Evolutionary conservation across 352 stramenopile genomes (phyloP), one percentile per base, ranked within the genome.

Genomic region (Globisporangium nodosum): DNA sequence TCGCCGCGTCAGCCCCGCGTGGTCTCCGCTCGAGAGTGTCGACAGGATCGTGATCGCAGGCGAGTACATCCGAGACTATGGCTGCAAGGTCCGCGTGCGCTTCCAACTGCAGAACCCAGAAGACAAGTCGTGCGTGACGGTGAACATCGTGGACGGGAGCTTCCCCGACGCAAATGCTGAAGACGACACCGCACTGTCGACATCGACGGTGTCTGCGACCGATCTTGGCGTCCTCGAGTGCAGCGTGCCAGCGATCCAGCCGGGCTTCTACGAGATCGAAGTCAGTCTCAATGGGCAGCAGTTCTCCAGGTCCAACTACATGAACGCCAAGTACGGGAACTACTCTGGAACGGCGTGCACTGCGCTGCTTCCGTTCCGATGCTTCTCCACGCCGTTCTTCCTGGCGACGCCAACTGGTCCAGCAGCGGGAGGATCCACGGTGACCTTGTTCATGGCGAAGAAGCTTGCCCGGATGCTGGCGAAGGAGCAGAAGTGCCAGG

Each of bases 251-350:
- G 80, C 54, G 56, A 71, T 54, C 1, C 46, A 59, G 24, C 54
- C 78, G 0, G 73, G 76, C 0, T 88, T 71, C 39, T 90, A 84
- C 56, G 78, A 87, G 52, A 58, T 88, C 4, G 76, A 88, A 39
- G 52, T 88, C 12, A 90, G 76, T 65, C 60, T 90, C 3, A 90
- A 90, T 52, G 69, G 71, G 0, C 78, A 90, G 49, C 81, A 88
- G 39, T 90, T 85, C 30, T 79, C 76, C 0, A 58, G 45, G 3
- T 85, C 74, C 15, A 74, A 71, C 16, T 90, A 78, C 50, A 81
- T 88, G 69, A 68, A 61, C 18, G 81, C 80, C 51, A 70, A 59
- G 21, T 84, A 75, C 53, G 81, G 66, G 12, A 90, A 88, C 53
- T 86, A 88, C 46, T 85, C 76, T 39, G 76, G 81, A 31, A 70